Conservation (phyloP, 441 rosid species). For the Corymbia citriodora region DNA sequence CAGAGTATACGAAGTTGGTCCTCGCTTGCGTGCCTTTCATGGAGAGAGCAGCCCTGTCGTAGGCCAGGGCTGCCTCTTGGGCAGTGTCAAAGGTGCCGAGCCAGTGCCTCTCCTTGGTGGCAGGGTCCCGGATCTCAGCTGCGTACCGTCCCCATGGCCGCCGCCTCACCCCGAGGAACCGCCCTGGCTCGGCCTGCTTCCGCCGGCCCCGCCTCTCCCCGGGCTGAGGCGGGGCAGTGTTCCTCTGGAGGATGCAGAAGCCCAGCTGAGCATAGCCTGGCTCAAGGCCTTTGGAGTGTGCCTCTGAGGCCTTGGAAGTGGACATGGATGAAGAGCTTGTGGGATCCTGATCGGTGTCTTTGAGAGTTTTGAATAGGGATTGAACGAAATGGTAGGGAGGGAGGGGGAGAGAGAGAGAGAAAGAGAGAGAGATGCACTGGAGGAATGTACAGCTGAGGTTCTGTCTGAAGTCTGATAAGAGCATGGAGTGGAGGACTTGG, state of each 20-base stretch:
- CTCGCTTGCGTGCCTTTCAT: conserved; percentile 86
- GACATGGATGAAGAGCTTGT: conserved; percentile 23
- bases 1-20: conserved; percentile 69
- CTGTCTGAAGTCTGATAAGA: not conserved
- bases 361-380: not conserved
- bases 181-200: conserved; percentile 82
- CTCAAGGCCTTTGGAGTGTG: conserved; percentile 22
- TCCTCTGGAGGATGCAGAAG: conserved; percentile 54
- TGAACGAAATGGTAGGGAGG: not conserved
- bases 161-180: conserved; percentile 82
- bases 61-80: conserved; percentile 88
- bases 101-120: conserved; percentile 95
- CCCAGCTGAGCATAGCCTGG: conserved; percentile 30
- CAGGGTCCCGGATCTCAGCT: conserved; percentile 86
- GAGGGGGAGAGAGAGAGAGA: not conserved
- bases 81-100: conserved; percentile 93
- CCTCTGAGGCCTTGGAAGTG: conserved; percentile 29
- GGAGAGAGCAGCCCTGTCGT: conserved; percentile 86
- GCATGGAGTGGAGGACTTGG: not conserved
- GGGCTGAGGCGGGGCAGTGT: conserved; percentile 33
- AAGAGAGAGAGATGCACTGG: not conserved
- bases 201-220: conserved; percentile 74
- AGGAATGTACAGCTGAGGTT: not conserved
- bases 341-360: not conserved
- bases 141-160: conserved; percentile 97